These are phyloP conservation scores for Aplosporella prunicola DNA, from an alignment of 2,329 filamentous ascomycete genomes.

Conservation along the genomic window DNA sequence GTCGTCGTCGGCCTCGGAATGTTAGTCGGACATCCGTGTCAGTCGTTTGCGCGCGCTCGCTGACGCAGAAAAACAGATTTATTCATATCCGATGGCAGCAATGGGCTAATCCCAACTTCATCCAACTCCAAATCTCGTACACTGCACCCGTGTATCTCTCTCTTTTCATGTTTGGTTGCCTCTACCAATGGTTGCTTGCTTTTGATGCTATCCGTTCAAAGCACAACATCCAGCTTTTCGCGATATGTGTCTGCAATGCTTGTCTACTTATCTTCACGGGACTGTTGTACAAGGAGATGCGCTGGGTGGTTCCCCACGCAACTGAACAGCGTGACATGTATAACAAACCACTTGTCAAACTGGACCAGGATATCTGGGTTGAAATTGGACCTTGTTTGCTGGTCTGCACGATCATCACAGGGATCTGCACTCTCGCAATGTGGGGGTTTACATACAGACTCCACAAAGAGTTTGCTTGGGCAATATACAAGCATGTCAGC, in stretches of 20 bases:
- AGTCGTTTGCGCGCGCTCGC: too few relatives aligned
- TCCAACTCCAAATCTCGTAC: background rate
- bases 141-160: conserved; percentile 2
- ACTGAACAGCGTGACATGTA: background rate
- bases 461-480: conserved; percentile 16
- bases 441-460: conserved; percentile 12
- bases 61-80: background rate
- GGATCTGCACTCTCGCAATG: conserved; percentile 9
- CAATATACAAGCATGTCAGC: conserved; percentile 16
- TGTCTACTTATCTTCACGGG: conserved; percentile 15
- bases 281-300: conserved; percentile 17
- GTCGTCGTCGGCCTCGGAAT: too few relatives aligned
- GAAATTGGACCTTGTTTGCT: conserved; percentile 8
- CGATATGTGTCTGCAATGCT: conserved; percentile 16
- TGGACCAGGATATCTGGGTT: conserved; percentile 11
- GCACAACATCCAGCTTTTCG: conserved; percentile 19
- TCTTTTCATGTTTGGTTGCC: conserved; percentile 13
- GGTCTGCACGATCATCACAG: conserved; percentile 6
- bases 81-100: conserved; percentile 1
- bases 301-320: background rate
- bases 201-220: conserved; percentile 19
- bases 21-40: too few relatives aligned
- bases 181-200: conserved; percentile 17
- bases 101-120: background rate
- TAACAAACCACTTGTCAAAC: conserved; percentile 14